phyloP scores from a whole-genome alignment of 2,329 filamentous ascomycete genomes.

The Cytospora paraplurivora region DNA sequence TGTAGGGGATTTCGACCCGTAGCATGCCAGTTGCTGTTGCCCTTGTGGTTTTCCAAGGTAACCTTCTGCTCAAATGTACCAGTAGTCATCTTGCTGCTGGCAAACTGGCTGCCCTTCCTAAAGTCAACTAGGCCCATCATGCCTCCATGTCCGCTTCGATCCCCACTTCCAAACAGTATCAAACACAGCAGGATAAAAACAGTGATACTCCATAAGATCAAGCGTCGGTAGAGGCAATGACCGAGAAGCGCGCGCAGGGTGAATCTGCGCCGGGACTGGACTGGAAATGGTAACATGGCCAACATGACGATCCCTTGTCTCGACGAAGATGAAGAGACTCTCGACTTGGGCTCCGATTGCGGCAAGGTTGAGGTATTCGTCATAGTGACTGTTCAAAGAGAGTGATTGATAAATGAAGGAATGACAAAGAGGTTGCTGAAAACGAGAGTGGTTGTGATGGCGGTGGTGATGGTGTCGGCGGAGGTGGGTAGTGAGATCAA shows the following conservation, averaged over 20 bases:
- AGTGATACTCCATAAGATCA: slow-evolving; percentile 53
- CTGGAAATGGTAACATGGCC: slow-evolving; percentile 24
- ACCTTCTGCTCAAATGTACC: slow-evolving; percentile 29
- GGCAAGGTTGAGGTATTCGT: slow-evolving; percentile 21
- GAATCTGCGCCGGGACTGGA: slow-evolving; percentile 31
- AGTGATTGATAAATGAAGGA: neutral
- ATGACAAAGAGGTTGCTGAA: slow-evolving; percentile 19
- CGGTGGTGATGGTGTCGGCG: slow-evolving; percentile 5
- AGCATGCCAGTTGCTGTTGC: slow-evolving; percentile 33
- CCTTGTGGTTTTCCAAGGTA: slow-evolving; percentile 31
- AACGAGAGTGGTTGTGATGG: neutral
- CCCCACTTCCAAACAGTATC: slow-evolving; percentile 42
- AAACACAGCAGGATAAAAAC: slow-evolving; percentile 46
- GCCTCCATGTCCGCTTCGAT: slow-evolving; percentile 31
- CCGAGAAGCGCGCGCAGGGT: slow-evolving; percentile 50
- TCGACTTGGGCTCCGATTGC: slow-evolving; percentile 19
- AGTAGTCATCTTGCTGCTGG: slow-evolving; percentile 22
- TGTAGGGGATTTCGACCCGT: slow-evolving; percentile 34
- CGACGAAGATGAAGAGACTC: slow-evolving; percentile 25
- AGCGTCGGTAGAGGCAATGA: slow-evolving; percentile 54
- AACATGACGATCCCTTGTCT: slow-evolving; percentile 14
- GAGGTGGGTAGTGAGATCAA: slow-evolving; percentile 1
- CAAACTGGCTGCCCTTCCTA: slow-evolving; percentile 23
- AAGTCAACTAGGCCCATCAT: slow-evolving; percentile 33
- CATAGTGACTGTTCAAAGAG: slow-evolving; percentile 13